phyloP scores from a whole-genome alignment of 2,329 filamentous ascomycete species.

The Hymenotorrendiella dingleyae region DNA sequence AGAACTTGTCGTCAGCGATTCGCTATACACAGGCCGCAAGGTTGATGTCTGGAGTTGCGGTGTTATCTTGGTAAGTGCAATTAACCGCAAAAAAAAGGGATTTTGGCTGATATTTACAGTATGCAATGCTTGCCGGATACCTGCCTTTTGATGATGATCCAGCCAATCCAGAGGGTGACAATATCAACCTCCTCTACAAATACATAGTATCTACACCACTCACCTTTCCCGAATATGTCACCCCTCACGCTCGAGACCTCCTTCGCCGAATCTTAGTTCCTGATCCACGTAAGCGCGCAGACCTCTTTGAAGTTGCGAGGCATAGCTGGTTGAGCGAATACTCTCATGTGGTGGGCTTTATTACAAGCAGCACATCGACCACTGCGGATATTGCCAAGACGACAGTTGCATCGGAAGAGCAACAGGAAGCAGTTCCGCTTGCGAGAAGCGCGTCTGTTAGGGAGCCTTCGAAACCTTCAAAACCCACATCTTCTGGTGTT shows the following conservation, averaged over 20 bases:
- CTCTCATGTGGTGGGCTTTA: slow-evolving; percentile 92
- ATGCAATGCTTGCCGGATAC: slow-evolving; percentile 97
- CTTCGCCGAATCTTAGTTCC: slow-evolving; percentile 90
- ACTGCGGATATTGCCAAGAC: slow-evolving; percentile 79
- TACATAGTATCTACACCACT: slow-evolving; percentile 97
- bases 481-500: slow-evolving; percentile 41
- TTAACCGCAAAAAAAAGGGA: no score
- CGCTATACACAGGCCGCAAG: slow-evolving; percentile 92
- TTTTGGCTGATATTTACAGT: slow-evolving; percentile 49
- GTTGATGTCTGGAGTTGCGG: slow-evolving; percentile 99
- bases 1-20: slow-evolving; percentile 95
- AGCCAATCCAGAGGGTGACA: slow-evolving; percentile 96
- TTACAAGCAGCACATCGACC: slow-evolving; percentile 90
- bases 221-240: slow-evolving; percentile 98
- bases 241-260: slow-evolving; percentile 89
- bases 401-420: slow-evolving; percentile 56
- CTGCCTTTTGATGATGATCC: slow-evolving; percentile 97
- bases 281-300: slow-evolving; percentile 88
- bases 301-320: slow-evolving; percentile 92
- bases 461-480: slow-evolving; percentile 68
- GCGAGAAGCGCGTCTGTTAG: slow-evolving; percentile 89
- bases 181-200: slow-evolving; percentile 98
- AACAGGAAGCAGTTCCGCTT: slow-evolving; percentile 55
- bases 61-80: slow-evolving; percentile 84
- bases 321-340: slow-evolving; percentile 99